Percentiles rank a stretch among this genome's conserved stretches.
Evolutionary conservation across 345 rosid genomes (phyloP).

Genomic region (Salix viminalis): DNA sequence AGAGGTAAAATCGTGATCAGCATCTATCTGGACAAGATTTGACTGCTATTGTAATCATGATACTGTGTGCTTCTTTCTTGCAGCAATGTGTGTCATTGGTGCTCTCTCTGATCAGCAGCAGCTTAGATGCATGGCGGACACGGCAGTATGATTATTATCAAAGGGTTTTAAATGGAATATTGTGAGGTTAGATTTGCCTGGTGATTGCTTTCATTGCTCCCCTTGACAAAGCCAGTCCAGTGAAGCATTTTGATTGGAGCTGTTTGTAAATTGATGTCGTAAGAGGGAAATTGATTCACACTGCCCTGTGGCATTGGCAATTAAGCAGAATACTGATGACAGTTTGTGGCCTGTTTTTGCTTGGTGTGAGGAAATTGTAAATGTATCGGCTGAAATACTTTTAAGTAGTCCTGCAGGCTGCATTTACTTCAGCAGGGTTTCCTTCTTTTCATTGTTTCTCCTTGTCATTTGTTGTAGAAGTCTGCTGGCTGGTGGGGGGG

Average conservation of each 20-base stretch:
- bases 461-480: slow-evolving; percentile 11
- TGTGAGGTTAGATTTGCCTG: slow-evolving; percentile 43
- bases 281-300: neutral
- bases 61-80: slow-evolving; percentile 24
- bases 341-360: slow-evolving; percentile 21
- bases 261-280: slow-evolving; percentile 4
- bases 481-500: slow-evolving; percentile 19
- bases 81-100: slow-evolving; percentile 99
- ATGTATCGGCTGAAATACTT: slow-evolving; percentile 23
- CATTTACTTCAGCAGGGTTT: slow-evolving; percentile 15
- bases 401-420: slow-evolving; percentile 25
- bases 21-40: neutral
- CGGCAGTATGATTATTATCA: slow-evolving; percentile 98
- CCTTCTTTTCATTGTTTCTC: slow-evolving; percentile 11
- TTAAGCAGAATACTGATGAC: slow-evolving; percentile 8
- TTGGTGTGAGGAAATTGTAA: slow-evolving; percentile 33
- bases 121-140: slow-evolving; percentile 99
- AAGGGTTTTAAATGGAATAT: slow-evolving; percentile 90
- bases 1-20: slow-evolving; percentile 54
- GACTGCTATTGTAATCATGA: slow-evolving; percentile 10
- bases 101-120: slow-evolving; percentile 94
- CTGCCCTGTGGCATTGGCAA: slow-evolving; percentile 5
- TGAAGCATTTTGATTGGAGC: slow-evolving; percentile 14
- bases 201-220: slow-evolving; percentile 12
- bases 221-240: slow-evolving; percentile 16